A percentile compares a stretch with the other conserved stretches of the same genome.
phyloP scores from a whole-genome alignment of 1,284 basidiomycete species.

The Nidula niveotomentosa region DNA sequence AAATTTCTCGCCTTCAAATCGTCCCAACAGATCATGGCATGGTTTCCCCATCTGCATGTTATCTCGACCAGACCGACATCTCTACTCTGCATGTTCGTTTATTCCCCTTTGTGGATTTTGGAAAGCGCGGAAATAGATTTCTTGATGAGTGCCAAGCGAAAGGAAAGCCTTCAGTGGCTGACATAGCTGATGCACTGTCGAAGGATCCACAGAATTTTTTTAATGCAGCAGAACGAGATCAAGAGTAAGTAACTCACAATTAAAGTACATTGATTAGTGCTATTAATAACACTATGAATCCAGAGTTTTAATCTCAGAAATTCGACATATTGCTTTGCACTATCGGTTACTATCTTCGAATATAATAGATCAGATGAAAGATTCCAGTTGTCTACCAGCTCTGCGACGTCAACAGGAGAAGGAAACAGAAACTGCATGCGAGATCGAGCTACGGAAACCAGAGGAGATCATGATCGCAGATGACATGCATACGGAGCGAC shows the following conservation, averaged over 20 bases:
- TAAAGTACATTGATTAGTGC: not conserved
- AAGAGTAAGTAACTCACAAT: not conserved
- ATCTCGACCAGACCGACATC: not conserved
- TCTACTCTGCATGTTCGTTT: not conserved
- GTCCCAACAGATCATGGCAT: not conserved
- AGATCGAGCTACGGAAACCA: not conserved
- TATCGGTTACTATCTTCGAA: not conserved
- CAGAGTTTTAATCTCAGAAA: not conserved
- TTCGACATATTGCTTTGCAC: not conserved
- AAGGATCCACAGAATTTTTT: not conserved
- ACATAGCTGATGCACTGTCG: not conserved
- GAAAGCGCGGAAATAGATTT: not conserved
- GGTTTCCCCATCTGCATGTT: not conserved
- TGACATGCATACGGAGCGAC: not conserved
- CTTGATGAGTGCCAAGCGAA: not conserved
- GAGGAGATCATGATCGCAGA: not conserved
- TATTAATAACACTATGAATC: not conserved
- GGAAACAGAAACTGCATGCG: not conserved
- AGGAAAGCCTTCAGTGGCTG: not conserved
- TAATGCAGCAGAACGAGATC: not conserved
- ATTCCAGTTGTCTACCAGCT: not conserved
- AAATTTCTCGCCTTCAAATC: too few relatives aligned
- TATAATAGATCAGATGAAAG: not conserved
- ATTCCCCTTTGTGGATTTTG: not conserved
- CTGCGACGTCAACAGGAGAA: not conserved